Base-by-base conservation (phyloP, 2,329 filamentous ascomycete species). In the Trichoderma sp. region DNA sequence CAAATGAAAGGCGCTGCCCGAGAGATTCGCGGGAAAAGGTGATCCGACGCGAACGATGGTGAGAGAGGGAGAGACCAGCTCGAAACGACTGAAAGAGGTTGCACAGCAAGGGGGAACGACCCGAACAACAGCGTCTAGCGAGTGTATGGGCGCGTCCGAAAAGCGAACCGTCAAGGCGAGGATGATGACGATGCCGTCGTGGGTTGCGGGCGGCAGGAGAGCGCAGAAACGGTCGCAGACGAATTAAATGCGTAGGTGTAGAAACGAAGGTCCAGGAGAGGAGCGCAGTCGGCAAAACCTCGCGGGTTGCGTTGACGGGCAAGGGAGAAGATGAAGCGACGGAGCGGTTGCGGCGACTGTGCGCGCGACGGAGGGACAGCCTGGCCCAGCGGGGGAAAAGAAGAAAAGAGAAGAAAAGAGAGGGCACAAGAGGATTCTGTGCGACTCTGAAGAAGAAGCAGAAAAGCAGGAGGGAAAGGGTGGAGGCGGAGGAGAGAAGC, bases 101-200 rank as follows among this genome's bases (percentile, higher is more conserved):
- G 71, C 61, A 59, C 64, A 68, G 58, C 73, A 73, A 74, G 15
- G 37, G 70, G 71, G 70, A 63, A 70, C 71, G 70, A 74, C 74
- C 76, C 78, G 79, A 76, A 76, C 77, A 80, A 56, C 74, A 80
- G 81, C 82, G 75, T 83, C 81, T 79, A 83, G 81, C 80, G 67
- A 69, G 63, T 63, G 78, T 80, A 79, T 76, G 77, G 73, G 71
- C 71, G 74, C 74, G 72, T 74, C 71, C 73, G 76, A 75, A 73
- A 72, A 71, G 70, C 72, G 75, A 80, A 64, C 81, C 79, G 79
- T 81, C 78, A 78, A 82, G 80, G 78, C 75, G 73, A 73, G 72
- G 73, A 37, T 45, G 58, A 61, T 7, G 34, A 35, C n/a, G 56
- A 52, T 7, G 34, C 58, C 48, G 50, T 68, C 34, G 25, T 17